Conservation (phyloP, 2,329 filamentous ascomycete genomes). For the Myriosclerotinia curreyana region DNA sequence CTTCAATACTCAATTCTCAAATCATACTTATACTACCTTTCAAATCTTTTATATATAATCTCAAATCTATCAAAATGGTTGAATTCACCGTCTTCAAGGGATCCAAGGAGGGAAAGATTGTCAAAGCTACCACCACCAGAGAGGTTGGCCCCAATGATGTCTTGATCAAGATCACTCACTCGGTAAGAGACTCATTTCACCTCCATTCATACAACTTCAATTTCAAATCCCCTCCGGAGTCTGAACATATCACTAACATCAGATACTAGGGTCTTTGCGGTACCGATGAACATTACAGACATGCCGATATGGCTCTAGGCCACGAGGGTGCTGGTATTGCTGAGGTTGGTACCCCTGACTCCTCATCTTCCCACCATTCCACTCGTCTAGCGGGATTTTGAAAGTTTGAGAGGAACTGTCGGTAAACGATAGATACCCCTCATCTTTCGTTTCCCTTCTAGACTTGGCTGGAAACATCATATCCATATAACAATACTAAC, state of each 20-base stretch:
- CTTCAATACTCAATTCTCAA: neutral
- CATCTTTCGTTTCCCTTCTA: slow-evolving; percentile 9
- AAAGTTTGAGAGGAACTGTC: neutral
- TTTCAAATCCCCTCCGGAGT: neutral
- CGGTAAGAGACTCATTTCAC: slow-evolving; percentile 32
- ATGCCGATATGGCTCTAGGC: slow-evolving; percentile 45
- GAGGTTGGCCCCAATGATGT: slow-evolving; percentile 54
- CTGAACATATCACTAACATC: slow-evolving; percentile 6
- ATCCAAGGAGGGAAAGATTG: slow-evolving; percentile 54
- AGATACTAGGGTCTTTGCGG: slow-evolving; percentile 55
- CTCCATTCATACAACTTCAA: neutral
- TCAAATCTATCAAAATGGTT: slow-evolving; percentile 27
- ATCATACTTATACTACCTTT: neutral
- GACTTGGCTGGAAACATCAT: slow-evolving; percentile 4
- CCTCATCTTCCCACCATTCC: neutral
- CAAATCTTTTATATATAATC: neutral
- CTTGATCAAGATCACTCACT: slow-evolving; percentile 61
- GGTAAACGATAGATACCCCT: neutral
- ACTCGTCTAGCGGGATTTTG: slow-evolving; percentile 16
- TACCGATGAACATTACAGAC: slow-evolving; percentile 49
- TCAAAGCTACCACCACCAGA: slow-evolving; percentile 47
- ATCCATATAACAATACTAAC: slow-evolving; percentile 3
- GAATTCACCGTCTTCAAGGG: slow-evolving; percentile 64
- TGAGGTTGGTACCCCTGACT: slow-evolving; percentile 31
- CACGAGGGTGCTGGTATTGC: slow-evolving; percentile 52